Conservation (phyloP, 306 rosid species). For the Pachyrhizus erosus region DNA sequence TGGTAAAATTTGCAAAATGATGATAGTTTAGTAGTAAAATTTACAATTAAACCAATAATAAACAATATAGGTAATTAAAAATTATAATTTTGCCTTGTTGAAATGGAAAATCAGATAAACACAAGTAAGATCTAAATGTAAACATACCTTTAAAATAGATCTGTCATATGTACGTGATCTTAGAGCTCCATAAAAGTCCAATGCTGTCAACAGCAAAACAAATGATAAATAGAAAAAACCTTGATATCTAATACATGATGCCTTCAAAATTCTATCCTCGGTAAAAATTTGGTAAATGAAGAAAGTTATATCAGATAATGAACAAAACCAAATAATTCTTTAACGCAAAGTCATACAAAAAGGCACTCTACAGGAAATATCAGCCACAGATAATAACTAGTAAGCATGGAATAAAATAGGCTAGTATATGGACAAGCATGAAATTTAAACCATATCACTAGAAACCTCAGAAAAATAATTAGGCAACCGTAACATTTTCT, state of each 20-base stretch:
- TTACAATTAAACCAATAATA: too few species aligned
- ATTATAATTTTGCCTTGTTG: constrained; percentile 9
- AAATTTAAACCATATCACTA: constrained; percentile 8
- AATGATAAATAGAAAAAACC: constrained; percentile 10
- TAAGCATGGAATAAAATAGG: constrained; percentile 21
- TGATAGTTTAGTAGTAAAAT: too few species aligned
- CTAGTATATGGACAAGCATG: neutral
- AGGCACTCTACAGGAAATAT: constrained; percentile 2
- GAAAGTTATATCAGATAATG: constrained; percentile 28
- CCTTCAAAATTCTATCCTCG: constrained; percentile 15
- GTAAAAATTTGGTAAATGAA: constrained; percentile 28
- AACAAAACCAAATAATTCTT: constrained; percentile 18
- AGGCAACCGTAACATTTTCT: constrained; percentile 1
- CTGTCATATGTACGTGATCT: constrained; percentile 88
- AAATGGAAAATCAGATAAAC: constrained; percentile 30
- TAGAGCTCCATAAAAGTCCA: constrained; percentile 98
- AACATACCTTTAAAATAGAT: constrained; percentile 80
- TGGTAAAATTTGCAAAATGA: too few species aligned
- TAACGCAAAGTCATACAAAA: neutral
- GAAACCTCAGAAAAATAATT: neutral
- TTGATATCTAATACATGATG: constrained; percentile 13
- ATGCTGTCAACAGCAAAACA: constrained; percentile 67
- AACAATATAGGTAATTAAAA: constrained; percentile 17
- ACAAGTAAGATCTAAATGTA: constrained; percentile 28
- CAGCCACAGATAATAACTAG: neutral